These are phyloP conservation scores for Phanerochaete carnosa DNA, from an alignment of 768 basidiomycete genomes.

Conservation along the genomic window DNA sequence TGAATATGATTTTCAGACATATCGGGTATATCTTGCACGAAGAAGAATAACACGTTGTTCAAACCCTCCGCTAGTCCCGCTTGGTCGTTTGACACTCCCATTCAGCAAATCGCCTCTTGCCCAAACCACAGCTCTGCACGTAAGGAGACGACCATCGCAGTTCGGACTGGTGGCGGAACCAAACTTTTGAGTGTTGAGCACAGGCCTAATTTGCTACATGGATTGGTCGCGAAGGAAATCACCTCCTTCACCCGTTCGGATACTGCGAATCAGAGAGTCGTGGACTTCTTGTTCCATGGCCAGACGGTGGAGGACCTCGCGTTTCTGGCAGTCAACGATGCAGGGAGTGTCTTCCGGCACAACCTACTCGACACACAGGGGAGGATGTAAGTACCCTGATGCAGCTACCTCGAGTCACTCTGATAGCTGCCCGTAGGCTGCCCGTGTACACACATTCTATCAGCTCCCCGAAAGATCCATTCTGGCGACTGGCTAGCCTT, in stretches of 20 bases:
- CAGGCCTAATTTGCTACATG: neutral
- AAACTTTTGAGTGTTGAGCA: neutral
- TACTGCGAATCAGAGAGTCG: conserved; percentile 11
- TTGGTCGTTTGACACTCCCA: conserved; percentile 60
- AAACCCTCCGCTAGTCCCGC: conserved; percentile 40
- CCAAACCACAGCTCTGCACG: neutral
- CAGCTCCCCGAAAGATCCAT: conserved; percentile 25
- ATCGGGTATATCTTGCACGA: conserved; percentile 35
- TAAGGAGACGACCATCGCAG: conserved; percentile 2
- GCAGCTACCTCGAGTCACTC: neutral
- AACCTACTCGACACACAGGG: conserved; percentile 34
- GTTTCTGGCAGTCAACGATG: conserved; percentile 44
- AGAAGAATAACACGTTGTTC: conserved; percentile 28
- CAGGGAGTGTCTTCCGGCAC: conserved; percentile 50
- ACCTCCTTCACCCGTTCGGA: conserved; percentile 13
- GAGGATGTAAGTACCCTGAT: conserved; percentile 40
- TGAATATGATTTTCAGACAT: conserved; percentile 38
- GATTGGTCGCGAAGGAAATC: conserved; percentile 4
- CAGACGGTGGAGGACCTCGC: conserved; percentile 15
- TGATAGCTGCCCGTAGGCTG: conserved; percentile 1
- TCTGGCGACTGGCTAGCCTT: conserved; percentile 52
- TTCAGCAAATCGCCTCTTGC: conserved; percentile 50
- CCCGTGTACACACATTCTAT: neutral
- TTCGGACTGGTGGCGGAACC: conserved; percentile 17
- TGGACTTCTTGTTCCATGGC: conserved; percentile 16